Base-by-base conservation (phyloP, 805 yeast genomes). In the Spencermartinsiella europaea region DNA sequence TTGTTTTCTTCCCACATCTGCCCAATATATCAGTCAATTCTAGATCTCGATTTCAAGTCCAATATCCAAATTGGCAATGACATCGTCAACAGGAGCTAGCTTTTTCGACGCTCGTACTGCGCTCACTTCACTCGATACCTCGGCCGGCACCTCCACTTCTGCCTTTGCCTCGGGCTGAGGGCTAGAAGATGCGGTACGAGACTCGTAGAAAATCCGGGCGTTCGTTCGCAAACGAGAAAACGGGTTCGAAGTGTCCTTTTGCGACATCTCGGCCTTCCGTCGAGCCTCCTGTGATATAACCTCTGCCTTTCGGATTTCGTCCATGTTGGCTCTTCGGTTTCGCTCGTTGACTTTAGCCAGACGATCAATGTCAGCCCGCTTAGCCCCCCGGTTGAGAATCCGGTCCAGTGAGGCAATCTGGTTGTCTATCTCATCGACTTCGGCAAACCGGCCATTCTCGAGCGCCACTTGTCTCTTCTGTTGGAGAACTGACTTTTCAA, bases 161-260 rank as follows among this genome's bases (percentile, higher is more conserved):
- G 82, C 84, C 62, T 73, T 75, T 54, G 75, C 80, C 54, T 81
- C 79, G 52, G 49, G 51, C 15, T 46, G 51, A 5, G 46, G 39
- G 4, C 51, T 38, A 4, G 36, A 22, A 73, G 73, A 51, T 74
- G 79, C 40, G 73, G 68, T 47, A 40, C 73, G 70, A 44, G 66
- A 52, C 44, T 59, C 59, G 48, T 89, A 88, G 66, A 87, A 91
- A 50, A 87, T 79, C 58, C 86, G 79, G 1, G 97, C 86, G 51
- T 81, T 84, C 1, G 98, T 91, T 63, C 86, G 83, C 61, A 93
- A 76, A 64, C 98, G 80, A 55, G 85, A 79, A 66, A 93, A 93
- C 19, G 99, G 98, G 68, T 93, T 78, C 45, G 77, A 72, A 47
- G 67, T 67, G 37, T 56, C 70, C 54, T 62, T 55, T 67, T 45